phyloP scores from a whole-genome alignment of 768 basidiomycete genomes.

The Termitomyces sp. region DNA sequence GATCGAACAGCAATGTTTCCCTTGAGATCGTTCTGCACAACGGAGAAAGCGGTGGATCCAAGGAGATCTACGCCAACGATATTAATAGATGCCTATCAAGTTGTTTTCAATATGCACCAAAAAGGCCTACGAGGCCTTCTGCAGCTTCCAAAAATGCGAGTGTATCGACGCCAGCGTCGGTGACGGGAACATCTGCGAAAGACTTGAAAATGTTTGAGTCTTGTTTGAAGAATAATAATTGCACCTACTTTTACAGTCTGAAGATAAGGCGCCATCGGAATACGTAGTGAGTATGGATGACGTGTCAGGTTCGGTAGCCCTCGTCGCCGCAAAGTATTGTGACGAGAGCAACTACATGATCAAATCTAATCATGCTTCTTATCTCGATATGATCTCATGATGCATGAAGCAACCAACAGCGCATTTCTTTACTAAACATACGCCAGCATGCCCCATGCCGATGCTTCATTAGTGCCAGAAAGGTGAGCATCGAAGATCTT shows the following conservation, averaged over 20 bases:
- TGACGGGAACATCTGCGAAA: slow-evolving; percentile 87
- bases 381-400: slow-evolving; percentile 8
- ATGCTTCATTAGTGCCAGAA: slow-evolving; percentile 65
- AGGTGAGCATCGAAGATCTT: slow-evolving; percentile 22
- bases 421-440: not conserved
- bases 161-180: slow-evolving; percentile 86
- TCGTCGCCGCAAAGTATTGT: not conserved
- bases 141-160: slow-evolving; percentile 82
- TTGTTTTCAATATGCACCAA: slow-evolving; percentile 51
- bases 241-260: slow-evolving; percentile 56
- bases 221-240: no score
- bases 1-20: slow-evolving; percentile 82
- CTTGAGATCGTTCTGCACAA: slow-evolving; percentile 82
- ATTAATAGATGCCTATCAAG: not conserved
- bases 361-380: slow-evolving; percentile 2
- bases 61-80: slow-evolving; percentile 59
- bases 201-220: slow-evolving; percentile 45
- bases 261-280: slow-evolving; percentile 68
- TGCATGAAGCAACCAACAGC: slow-evolving; percentile 1
- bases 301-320: not conserved
- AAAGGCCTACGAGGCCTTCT: slow-evolving; percentile 82
- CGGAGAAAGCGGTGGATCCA: slow-evolving; percentile 74
- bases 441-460: slow-evolving; percentile 73
- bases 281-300: not conserved
- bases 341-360: not conserved